Conservation (phyloP, 148 eudicot species). For the Pouteria glomerata region DNA sequence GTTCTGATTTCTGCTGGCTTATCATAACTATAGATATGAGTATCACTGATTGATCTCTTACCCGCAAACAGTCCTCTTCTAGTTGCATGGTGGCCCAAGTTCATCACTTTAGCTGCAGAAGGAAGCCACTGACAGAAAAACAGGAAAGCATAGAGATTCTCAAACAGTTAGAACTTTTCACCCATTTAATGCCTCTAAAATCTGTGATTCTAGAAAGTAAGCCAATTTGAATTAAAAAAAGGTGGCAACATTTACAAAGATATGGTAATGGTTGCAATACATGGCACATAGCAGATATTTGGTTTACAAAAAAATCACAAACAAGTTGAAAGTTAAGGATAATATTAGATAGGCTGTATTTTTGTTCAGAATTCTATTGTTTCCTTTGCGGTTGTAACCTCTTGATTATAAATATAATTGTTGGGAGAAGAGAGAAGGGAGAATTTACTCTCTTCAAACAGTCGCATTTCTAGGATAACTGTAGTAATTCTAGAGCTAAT, state of each 20-base stretch:
- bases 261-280: background rate
- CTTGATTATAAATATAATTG: too few relatives aligned
- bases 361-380: too few relatives aligned
- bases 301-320: background rate
- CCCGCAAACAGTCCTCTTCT: constrained; percentile 7
- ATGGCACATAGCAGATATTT: background rate
- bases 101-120: constrained; percentile 12
- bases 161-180: background rate
- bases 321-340: too few relatives aligned
- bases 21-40: constrained; percentile 2
- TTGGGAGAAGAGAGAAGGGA: too few relatives aligned
- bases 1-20: constrained; percentile 3
- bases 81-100: background rate
- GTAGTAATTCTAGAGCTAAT: too few relatives aligned
- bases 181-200: background rate
- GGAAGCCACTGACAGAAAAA: constrained; percentile 13
- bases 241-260: constrained; percentile 5
- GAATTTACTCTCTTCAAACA: too few relatives aligned
- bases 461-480: too few relatives aligned
- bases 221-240: background rate
- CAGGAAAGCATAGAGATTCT: background rate
- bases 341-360: too few relatives aligned
- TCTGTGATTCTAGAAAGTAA: background rate
- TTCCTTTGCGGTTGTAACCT: too few relatives aligned
- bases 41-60: constrained; percentile 10